Evolutionary conservation across 495 filamentous ascomycete genomes (phyloP), one percentile per base, ranked within the genome.

Genomic region (Tetracladium setigerum): DNA sequence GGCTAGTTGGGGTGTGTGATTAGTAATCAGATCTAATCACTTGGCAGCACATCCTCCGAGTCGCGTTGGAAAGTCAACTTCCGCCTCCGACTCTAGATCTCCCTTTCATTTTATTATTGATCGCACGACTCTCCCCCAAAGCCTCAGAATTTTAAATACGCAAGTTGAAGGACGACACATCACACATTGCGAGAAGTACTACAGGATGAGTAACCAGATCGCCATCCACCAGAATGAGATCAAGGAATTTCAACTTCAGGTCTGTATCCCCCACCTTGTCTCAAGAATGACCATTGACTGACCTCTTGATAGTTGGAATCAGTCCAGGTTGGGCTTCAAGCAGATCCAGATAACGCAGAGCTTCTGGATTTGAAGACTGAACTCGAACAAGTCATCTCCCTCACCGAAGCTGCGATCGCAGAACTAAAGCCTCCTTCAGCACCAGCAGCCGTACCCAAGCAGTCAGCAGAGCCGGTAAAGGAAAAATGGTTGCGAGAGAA

Each of bases 181-280:
- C 3, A 14, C 18, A 34, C 11, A 27, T 7, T 27, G 22, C 22
- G 22, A 27, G 22, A 27, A 27, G 22, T 27, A 27, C 22, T 27
- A 27, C 41, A 65, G 32, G 41, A 79, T 66, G 63, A 82, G 78
- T 66, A 67, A 69, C 46, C 78, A 85, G 58, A 69, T 85, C 38
- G 70, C 74, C 30, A 71, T 75, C 52, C 67, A 87, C 37, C 82
- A 91, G 63, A 78, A 76, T 33, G 89, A 92, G 54, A 69, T 87
- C 44, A 87, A 85, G 63, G 84, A 89, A 66, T 92, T 85, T 67
- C 82, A 82, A 65, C 71, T 82, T 55, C 89, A 92, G 79, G 88
- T 89, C 62, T 30, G 66, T 50, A 38, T 39, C 9, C 17, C 18
- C 44, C 27, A 33, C 35, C 9, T 33, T 9, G 22, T 45, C 24